These are phyloP conservation scores for Monosporascus sp. DNA, from an alignment of 2,329 filamentous ascomycete species.

Conservation along the genomic window DNA sequence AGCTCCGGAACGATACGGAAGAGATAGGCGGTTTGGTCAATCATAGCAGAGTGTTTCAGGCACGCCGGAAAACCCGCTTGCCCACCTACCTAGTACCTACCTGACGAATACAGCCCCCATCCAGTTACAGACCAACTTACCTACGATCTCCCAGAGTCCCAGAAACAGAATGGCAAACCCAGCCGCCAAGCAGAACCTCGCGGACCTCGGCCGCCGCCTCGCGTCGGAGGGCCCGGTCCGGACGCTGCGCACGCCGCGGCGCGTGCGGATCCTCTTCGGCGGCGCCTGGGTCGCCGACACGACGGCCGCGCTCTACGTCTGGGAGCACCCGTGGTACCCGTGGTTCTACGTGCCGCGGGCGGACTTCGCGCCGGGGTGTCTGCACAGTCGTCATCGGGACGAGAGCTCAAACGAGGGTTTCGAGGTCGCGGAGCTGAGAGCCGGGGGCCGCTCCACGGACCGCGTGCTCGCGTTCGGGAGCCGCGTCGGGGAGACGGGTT, in stretches of 20 bases:
- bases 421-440: slow-evolving; percentile 13
- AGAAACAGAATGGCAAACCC: slow-evolving; percentile 7
- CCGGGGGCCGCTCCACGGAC: slow-evolving; percentile 11
- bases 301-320: slow-evolving; percentile 27
- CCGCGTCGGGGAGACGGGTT: background rate
- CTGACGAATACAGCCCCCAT: no score
- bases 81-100: no score
- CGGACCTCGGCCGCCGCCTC: slow-evolving; percentile 20
- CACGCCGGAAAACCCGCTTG: no score
- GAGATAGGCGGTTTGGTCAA: no score
- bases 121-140: no score
- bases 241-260: slow-evolving; percentile 25
- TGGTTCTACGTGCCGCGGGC: slow-evolving; percentile 26
- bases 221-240: slow-evolving; percentile 23
- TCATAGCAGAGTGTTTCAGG: no score
- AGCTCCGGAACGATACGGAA: no score
- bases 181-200: slow-evolving; percentile 10
- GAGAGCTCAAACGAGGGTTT: slow-evolving; percentile 7
- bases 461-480: slow-evolving; percentile 17
- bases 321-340: slow-evolving; percentile 31
- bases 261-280: slow-evolving; percentile 26
- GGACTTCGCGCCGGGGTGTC: slow-evolving; percentile 11
- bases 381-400: slow-evolving; percentile 2
- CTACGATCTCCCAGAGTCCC: background rate
- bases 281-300: slow-evolving; percentile 28